Evolutionary conservation across 305 asterid genomes (phyloP), one percentile per base, ranked within the genome.

Genomic region (Fraxinus ornus): DNA sequence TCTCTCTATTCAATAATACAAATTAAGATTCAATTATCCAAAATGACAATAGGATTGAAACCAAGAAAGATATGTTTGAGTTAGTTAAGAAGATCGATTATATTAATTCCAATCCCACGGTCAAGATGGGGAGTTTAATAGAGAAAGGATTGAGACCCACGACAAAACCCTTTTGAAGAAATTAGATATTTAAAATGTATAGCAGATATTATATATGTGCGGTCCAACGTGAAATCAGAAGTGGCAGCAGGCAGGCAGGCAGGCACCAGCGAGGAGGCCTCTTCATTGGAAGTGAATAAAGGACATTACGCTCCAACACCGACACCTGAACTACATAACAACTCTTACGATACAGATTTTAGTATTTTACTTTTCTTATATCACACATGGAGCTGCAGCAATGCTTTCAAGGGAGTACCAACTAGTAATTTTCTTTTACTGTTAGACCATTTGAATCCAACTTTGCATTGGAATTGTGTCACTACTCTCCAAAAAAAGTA

Each of bases 271-370:
- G 24, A 39, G 15, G 73, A 41, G 15, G 0, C 37, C 44, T 33
- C 75, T 60, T 62, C 37, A 7, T 60, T 78, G 75, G 75, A 15
- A 13, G 41, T 26, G 49, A 55, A 44, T 41, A 71, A 64, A 66
- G 81, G 81, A 78, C 78, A 73, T 33, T 39, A 15, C 21, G 78
- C 39, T 35, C 44, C 57, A 79, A 84, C 75, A 84, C 74, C n/a
- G 84, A 84, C 84, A 84, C 72, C 47, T 77, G 84, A 80, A 52
- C 74, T 68, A 39, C 71, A 76, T 68, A 33, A 33, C 81, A 64
- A 66, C 19, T 35, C 47, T 26, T 62, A 37, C 44, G 77, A 78
- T 35, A 74, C 62, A 19, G 74, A 80, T 77, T 73, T 66, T n/a
- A n/a, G n/a, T n/a, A n/a, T n/a, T n/a, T n/a, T n/a, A n/a, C n/a